Evolutionary conservation across 371 early-diverging fungal species (phyloP).

Genomic region (Lichtheimia ornata): DNA sequence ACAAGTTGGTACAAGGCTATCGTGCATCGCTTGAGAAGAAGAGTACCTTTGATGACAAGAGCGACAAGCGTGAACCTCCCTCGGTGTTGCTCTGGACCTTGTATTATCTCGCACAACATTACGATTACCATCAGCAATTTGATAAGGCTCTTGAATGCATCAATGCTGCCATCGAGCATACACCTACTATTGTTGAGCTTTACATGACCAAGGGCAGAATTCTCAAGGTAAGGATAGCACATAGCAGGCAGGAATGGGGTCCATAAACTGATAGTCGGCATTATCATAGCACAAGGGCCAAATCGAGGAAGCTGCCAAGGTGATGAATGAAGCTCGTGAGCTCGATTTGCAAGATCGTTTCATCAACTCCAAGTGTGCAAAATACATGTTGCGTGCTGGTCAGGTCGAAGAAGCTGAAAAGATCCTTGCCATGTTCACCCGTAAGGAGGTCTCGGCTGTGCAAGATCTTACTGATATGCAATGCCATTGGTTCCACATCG

Average conservation of each 20-base stretch:
- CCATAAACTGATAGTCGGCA: not conserved
- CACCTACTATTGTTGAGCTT: slow-evolving; percentile 89
- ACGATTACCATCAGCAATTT: slow-evolving; percentile 67
- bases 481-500: slow-evolving; percentile 82
- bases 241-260: not conserved
- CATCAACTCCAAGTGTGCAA: slow-evolving; percentile 92
- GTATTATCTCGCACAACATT: slow-evolving; percentile 89
- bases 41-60: slow-evolving; percentile 45
- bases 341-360: slow-evolving; percentile 94
- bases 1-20: slow-evolving; percentile 66
- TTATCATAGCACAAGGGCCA: slow-evolving; percentile 76
- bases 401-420: slow-evolving; percentile 82
- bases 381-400: slow-evolving; percentile 90
- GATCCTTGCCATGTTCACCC: slow-evolving; percentile 80
- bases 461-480: slow-evolving; percentile 92
- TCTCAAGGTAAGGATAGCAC: slow-evolving; percentile 63
- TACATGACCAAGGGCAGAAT: slow-evolving; percentile 94
- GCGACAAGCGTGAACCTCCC: slow-evolving; percentile 67
- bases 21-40: slow-evolving; percentile 52
- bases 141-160: slow-evolving; percentile 75
- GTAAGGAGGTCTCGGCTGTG: slow-evolving; percentile 76
- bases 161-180: slow-evolving; percentile 81
- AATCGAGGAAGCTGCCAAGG: slow-evolving; percentile 60
- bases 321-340: slow-evolving; percentile 86
- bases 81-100: slow-evolving; percentile 85